Conservation (phyloP, 1,284 basidiomycete species). For the Apiotrichum laibachii region DNA sequence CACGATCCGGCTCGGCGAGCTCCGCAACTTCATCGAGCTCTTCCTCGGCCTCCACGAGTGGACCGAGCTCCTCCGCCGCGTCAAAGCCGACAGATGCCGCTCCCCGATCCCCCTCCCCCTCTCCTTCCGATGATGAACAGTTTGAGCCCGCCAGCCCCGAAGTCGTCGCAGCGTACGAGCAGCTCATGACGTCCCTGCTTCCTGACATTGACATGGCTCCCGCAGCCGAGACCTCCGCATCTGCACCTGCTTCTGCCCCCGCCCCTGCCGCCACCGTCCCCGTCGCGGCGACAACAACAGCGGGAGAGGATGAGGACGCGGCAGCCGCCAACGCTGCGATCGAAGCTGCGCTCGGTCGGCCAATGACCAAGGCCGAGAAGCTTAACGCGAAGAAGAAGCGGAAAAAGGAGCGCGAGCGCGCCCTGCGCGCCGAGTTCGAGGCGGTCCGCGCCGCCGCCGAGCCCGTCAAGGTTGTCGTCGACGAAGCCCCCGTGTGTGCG, state of each 20-base stretch:
- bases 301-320: conserved; percentile 1
- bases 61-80: no score
- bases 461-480: conserved; percentile 1
- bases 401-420: conserved; percentile 41
- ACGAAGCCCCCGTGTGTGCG: conserved; percentile 18
- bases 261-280: background rate
- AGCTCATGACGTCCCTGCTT: conserved; percentile 27
- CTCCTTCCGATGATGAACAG: background rate
- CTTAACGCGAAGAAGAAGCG: conserved; percentile 49
- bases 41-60: background rate
- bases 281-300: background rate
- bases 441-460: conserved; percentile 11
- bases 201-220: background rate
- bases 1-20: background rate
- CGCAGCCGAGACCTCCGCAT: background rate
- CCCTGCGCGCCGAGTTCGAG: conserved; percentile 16
- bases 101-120: background rate
- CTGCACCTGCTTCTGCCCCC: background rate
- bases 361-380: conserved; percentile 47
- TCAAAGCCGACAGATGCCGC: no score
- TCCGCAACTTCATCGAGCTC: background rate
- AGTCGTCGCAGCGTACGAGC: conserved; percentile 24
- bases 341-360: conserved; percentile 19
- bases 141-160: conserved; percentile 21
- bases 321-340: conserved; percentile 15